These are phyloP conservation scores for Phyllosticta citriasiana DNA, from an alignment of 2,329 filamentous ascomycete genomes.

Conservation along the genomic window DNA sequence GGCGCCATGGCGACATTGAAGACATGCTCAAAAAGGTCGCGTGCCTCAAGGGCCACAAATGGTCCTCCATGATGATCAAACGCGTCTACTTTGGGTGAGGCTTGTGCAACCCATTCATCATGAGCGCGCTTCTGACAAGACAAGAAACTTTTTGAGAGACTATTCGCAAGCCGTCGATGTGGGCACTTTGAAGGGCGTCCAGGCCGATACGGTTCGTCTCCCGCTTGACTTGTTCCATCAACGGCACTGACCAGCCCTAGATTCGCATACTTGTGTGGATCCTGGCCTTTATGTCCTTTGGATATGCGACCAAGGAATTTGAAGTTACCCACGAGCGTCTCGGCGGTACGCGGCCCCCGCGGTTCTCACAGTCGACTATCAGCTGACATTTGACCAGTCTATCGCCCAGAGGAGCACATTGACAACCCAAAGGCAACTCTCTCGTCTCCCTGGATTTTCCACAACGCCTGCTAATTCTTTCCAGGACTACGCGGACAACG, in stretches of 20 bases:
- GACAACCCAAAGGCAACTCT: conserved; percentile 32
- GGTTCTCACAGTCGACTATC: not conserved
- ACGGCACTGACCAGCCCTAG: not conserved
- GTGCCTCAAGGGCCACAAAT: conserved; percentile 33
- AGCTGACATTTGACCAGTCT: conserved; percentile 13
- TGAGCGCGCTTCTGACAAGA: not conserved
- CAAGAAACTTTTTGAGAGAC: conserved; percentile 35
- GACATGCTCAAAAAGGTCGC: conserved; percentile 41
- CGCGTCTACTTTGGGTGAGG: conserved; percentile 32
- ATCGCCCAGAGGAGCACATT: conserved; percentile 45
- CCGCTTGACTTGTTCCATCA: not conserved
- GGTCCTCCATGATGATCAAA: conserved; percentile 37
- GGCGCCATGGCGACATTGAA: conserved; percentile 44
- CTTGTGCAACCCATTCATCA: not conserved
- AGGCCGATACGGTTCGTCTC: conserved; percentile 32
- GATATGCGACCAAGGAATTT: conserved; percentile 47
- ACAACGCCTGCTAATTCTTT: not conserved
- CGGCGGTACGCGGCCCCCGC: conserved; percentile 30
- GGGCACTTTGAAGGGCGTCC: conserved; percentile 43
- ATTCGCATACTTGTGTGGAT: conserved; percentile 47
- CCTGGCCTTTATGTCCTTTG: conserved; percentile 46
- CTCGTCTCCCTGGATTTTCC: not conserved
- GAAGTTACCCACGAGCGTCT: conserved; percentile 45
- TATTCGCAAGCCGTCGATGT: conserved; percentile 47
- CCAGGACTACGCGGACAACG: conserved; percentile 47